A percentile compares a stretch with the other conserved stretches of the same genome.
phyloP scores from a whole-genome alignment of 73 alveolate genomes.

The Tetrahymena elliotti region DNA sequence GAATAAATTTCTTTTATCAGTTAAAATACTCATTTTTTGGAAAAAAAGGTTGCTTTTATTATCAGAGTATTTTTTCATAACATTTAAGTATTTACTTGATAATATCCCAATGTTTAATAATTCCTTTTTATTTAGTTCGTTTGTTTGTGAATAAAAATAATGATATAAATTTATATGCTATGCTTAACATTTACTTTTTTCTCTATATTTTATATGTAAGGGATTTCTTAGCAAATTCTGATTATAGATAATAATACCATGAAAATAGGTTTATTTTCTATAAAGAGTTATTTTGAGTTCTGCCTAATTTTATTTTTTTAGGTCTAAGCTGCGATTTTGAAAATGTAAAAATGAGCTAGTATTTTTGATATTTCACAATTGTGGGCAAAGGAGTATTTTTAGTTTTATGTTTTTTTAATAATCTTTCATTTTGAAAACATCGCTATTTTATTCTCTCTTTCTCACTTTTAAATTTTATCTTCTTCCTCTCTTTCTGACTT shows the following conservation, averaged over 20 bases:
- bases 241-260: not conserved
- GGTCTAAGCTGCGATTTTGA: not conserved
- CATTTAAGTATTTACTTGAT: too few species aligned
- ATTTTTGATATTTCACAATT: too few species aligned
- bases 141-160: not conserved
- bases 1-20: too few species aligned
- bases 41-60: too few species aligned
- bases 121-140: not conserved
- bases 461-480: not conserved
- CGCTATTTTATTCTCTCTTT: not conserved
- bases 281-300: not conserved
- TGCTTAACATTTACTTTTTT: not conserved
- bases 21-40: too few species aligned
- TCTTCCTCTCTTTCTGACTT: not conserved
- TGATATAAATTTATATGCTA: not conserved
- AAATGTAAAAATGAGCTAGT: not conserved
- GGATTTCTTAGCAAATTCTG: not conserved
- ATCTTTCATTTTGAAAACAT: not conserved
- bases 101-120: too few species aligned
- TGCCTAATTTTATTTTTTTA: not conserved
- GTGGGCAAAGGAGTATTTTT: not conserved
- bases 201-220: too few species aligned
- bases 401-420: too few species aligned
- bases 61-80: too few species aligned
- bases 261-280: not conserved